Conservation (phyloP, 2,329 filamentous ascomycete species). For the Phialophora verrucosa region DNA sequence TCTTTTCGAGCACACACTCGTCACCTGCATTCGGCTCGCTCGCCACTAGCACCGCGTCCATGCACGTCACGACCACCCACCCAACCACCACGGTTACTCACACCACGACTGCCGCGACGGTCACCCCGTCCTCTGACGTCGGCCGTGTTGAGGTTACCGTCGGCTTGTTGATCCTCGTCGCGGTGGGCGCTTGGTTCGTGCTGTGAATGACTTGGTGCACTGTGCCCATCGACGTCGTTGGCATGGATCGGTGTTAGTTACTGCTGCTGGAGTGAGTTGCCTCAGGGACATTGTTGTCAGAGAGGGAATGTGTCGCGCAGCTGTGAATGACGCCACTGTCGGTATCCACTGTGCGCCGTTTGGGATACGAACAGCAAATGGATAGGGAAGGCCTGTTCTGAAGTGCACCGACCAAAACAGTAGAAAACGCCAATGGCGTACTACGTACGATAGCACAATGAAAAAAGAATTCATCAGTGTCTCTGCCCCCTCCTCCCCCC, state of each 20-base stretch:
- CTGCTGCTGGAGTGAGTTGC: not conserved
- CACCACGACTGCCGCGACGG: not conserved
- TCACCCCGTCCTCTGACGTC: not conserved
- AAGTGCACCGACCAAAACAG: not conserved
- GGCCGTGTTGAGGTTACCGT: constrained; percentile 6
- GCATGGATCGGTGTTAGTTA: not conserved
- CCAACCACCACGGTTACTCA: not conserved
- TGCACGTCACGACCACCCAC: not conserved
- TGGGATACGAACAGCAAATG: not conserved
- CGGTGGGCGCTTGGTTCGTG: constrained; percentile 14
- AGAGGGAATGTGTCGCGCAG: not conserved
- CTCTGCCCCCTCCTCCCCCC: not conserved
- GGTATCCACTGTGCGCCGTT: not conserved
- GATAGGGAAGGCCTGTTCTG: not conserved
- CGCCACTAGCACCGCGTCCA: not conserved
- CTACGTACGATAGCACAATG: constrained; percentile 4
- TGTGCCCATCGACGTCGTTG: not conserved
- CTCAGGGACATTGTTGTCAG: not conserved
- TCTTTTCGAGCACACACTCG: not conserved
- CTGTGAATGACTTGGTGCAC: constrained; percentile 6
- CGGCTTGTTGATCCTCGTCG: constrained; percentile 6
- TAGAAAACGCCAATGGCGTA: not conserved
- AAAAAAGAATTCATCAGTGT: not conserved
- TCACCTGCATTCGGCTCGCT: not conserved
- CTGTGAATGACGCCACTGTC: not conserved